A percentile compares a stretch with the other conserved stretches of the same genome.
Evolutionary conservation across 2,329 filamentous ascomycete species (phyloP).

Genomic region (Colletotrichum sp.): DNA sequence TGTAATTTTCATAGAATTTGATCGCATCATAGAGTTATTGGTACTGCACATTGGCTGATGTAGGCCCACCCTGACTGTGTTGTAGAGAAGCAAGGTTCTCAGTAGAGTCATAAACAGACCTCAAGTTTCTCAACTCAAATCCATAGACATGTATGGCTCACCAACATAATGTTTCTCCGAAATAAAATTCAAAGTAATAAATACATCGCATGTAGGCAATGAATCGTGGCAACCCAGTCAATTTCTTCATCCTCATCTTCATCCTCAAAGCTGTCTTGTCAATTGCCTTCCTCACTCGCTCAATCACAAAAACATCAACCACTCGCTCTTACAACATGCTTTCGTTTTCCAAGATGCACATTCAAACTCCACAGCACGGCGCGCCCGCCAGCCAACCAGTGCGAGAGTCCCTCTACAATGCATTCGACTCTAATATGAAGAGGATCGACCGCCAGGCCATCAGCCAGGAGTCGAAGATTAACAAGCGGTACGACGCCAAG

Average conservation of each 20-base stretch:
- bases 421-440: not conserved
- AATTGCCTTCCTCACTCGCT: not conserved
- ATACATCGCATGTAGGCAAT: not conserved
- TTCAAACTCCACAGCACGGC: not conserved
- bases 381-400: not conserved
- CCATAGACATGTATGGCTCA: not conserved
- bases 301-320: not conserved
- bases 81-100: not conserved
- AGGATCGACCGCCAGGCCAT: not conserved
- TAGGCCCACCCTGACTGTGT: not conserved
- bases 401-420: not conserved
- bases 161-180: not conserved
- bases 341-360: not conserved
- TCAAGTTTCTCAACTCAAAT: not conserved
- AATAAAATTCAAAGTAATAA: not conserved
- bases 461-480: not conserved
- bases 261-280: not conserved
- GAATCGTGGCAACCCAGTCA: not conserved
- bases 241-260: not conserved
- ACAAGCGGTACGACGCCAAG: not conserved
- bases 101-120: not conserved
- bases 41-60: not conserved
- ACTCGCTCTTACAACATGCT: not conserved
- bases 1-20: not conserved
- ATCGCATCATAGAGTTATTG: not conserved